These are phyloP conservation scores for Coffea eugenioides DNA, from an alignment of 257 asterid genomes.

Conservation along the genomic window DNA sequence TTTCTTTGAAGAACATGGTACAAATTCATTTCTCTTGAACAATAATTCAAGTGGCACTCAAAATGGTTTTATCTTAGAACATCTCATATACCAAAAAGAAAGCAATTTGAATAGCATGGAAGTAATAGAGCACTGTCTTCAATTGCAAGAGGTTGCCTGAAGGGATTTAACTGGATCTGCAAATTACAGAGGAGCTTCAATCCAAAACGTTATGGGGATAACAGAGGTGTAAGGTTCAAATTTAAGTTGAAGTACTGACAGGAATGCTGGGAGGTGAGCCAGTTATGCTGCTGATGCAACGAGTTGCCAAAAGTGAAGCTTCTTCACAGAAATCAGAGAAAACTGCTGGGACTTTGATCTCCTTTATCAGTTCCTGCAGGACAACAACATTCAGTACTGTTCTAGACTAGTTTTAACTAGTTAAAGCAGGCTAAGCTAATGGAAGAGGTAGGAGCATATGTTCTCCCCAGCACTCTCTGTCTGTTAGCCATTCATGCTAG, in stretches of 20 bases:
- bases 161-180: constrained; percentile 87
- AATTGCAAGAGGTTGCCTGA: constrained; percentile 81
- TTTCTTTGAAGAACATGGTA: no score
- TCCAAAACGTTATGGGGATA: neutral
- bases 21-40: neutral
- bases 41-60: neutral
- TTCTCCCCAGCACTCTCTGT: neutral
- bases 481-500: no score
- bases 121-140: constrained; percentile 66
- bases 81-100: constrained; percentile 66
- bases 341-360: constrained; percentile 63
- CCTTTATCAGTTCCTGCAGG: constrained; percentile 57
- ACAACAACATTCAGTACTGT: neutral
- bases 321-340: constrained; percentile 96
- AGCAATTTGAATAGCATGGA: constrained; percentile 91
- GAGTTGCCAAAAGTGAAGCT: constrained; percentile 70
- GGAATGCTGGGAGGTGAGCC: constrained; percentile 49
- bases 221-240: neutral
- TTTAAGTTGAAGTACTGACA: constrained; percentile 30
- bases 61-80: neutral
- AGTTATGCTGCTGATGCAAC: constrained; percentile 55
- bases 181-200: constrained; percentile 4
- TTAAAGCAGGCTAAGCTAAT: neutral
- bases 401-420: neutral
- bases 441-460: neutral